phyloP scores from a whole-genome alignment of 2,329 filamentous ascomycete genomes.

The Cladosporium oxysporum region DNA sequence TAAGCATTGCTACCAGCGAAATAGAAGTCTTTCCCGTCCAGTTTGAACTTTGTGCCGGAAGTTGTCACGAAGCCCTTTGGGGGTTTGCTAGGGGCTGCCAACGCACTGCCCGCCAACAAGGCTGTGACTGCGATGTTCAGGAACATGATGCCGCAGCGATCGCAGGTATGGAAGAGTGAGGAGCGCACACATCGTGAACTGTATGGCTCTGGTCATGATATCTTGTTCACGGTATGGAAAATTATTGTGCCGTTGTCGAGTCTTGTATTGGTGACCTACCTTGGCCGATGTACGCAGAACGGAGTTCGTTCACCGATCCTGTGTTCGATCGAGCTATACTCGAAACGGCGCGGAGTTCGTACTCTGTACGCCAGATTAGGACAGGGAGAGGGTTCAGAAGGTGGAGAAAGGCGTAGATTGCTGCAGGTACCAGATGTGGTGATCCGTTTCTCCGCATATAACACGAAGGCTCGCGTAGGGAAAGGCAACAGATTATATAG shows the following conservation, averaged over 20 bases:
- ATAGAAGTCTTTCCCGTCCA: slow-evolving; percentile 58
- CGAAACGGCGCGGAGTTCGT: neutral
- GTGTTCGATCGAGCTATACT: neutral
- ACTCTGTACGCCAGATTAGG: neutral
- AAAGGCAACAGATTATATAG: neutral
- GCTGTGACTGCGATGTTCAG: neutral
- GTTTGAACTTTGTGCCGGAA: slow-evolving; percentile 53
- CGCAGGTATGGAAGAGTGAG: neutral
- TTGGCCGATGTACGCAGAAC: neutral
- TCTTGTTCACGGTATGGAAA: neutral
- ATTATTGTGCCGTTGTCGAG: neutral
- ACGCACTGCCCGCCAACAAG: slow-evolving; percentile 5
- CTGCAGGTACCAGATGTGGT: neutral
- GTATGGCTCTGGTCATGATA: neutral
- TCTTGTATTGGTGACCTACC: neutral
- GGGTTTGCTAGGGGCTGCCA: slow-evolving; percentile 10
- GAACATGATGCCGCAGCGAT: neutral
- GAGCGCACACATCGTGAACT: neutral
- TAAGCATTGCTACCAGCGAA: slow-evolving; percentile 61
- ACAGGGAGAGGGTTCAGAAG: neutral
- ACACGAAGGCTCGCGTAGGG: neutral
- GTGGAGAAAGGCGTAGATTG: neutral
- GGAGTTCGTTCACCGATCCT: neutral
- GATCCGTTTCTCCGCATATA: neutral
- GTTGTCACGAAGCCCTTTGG: slow-evolving; percentile 52